phyloP scores from a whole-genome alignment of 805 yeast species.

The Candida suzukii region DNA sequence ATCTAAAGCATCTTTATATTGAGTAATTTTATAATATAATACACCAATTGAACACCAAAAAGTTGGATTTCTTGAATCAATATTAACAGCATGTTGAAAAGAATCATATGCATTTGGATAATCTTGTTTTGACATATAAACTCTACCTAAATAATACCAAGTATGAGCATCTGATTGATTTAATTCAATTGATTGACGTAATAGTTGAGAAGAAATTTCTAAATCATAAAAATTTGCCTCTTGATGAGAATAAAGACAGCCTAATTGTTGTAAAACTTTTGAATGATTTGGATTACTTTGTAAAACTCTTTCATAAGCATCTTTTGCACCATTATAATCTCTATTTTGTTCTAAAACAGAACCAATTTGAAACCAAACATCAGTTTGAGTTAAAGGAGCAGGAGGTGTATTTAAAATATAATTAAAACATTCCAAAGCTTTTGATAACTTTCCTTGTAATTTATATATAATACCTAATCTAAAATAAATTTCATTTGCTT shows the following conservation, averaged over 20 bases:
- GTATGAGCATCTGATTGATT: constrained; percentile 91
- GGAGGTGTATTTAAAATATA: constrained; percentile 90
- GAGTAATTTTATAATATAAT: constrained; percentile 90
- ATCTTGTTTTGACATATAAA: constrained; percentile 93
- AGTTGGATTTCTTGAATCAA: constrained; percentile 95
- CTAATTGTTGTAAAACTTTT: constrained; percentile 91
- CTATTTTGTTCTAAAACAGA: constrained; percentile 90
- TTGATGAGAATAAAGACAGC: constrained; percentile 83
- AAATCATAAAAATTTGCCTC: constrained; percentile 69
- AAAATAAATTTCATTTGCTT: constrained; percentile 94
- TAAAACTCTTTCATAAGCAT: constrained; percentile 90
- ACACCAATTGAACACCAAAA: constrained; percentile 98
- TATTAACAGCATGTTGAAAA: constrained; percentile 96
- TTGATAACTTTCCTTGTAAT: constrained; percentile 81
- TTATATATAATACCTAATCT: constrained; percentile 94
- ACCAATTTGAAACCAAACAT: constrained; percentile 98
- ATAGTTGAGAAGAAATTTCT: constrained; percentile 72
- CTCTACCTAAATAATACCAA: constrained; percentile 95
- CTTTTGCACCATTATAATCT: constrained; percentile 86
- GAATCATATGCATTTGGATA: constrained; percentile 96
- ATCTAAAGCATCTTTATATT: constrained; percentile 93
- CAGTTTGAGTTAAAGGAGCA: constrained; percentile 90
- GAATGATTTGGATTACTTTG: constrained; percentile 90
- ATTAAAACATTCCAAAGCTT: constrained; percentile 90
- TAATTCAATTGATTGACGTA: constrained; percentile 82